Evolutionary conservation across 2,329 filamentous ascomycete genomes (phyloP).

Genomic region (Trichoderma afroharzianum): DNA sequence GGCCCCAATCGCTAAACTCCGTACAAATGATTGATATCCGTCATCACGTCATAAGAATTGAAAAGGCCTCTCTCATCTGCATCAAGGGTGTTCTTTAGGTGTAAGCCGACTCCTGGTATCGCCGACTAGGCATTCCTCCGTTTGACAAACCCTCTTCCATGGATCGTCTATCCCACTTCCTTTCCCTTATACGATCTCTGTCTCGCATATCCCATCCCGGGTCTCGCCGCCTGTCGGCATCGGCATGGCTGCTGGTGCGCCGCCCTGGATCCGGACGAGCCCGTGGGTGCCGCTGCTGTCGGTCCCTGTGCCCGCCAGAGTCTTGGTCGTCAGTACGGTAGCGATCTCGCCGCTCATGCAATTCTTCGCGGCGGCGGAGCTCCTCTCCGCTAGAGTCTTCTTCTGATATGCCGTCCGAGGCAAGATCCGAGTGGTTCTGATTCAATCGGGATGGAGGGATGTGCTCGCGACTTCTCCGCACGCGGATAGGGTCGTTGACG

Average conservation of each 20-base stretch:
- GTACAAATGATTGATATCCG: background rate
- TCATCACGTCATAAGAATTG: conserved; percentile 8
- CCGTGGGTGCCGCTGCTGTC: conserved; percentile 34
- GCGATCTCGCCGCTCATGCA: conserved; percentile 29
- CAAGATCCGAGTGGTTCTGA: conserved; percentile 40
- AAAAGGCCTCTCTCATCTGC: background rate
- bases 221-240: conserved; percentile 42
- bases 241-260: conserved; percentile 49
- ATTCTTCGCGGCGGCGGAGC: conserved; percentile 23
- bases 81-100: background rate
- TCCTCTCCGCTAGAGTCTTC: conserved; percentile 35
- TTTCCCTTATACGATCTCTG: conserved; percentile 31
- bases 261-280: conserved; percentile 40
- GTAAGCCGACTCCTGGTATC: conserved; percentile 37
- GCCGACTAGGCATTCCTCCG: conserved; percentile 34
- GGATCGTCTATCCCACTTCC: conserved; percentile 35
- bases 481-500: conserved; percentile 29
- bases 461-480: conserved; percentile 40
- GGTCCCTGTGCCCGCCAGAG: conserved; percentile 29
- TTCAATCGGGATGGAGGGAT: conserved; percentile 39
- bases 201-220: conserved; percentile 32
- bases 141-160: conserved; percentile 31
- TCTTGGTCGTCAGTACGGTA: conserved; percentile 33
- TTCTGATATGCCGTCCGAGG: conserved; percentile 36
- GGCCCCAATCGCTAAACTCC: conserved; percentile 5